Percentiles rank a stretch among this genome's conserved stretches.
Conservation (phyloP, 2,329 filamentous ascomycete genomes). For the Phialemoniopsis sp. region DNA sequence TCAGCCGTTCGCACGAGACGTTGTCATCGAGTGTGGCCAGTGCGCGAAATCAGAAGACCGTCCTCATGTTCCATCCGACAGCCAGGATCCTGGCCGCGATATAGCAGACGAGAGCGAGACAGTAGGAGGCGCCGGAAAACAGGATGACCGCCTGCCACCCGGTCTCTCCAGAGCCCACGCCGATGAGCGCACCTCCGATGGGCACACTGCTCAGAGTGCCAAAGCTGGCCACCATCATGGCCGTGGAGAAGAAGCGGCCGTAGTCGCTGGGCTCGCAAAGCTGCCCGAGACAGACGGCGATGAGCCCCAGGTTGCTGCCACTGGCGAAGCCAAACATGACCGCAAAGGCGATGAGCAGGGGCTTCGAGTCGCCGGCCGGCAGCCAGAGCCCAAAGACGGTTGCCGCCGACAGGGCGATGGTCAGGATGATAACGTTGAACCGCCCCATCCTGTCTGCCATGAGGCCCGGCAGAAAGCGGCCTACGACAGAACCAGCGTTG, state of each 20-base stretch:
- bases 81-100: conserved; percentile 24
- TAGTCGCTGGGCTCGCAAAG: conserved; percentile 71
- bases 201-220: conserved; percentile 51
- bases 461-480: conserved; percentile 71
- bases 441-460: conserved; percentile 73
- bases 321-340: conserved; percentile 75
- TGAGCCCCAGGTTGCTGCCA: conserved; percentile 73
- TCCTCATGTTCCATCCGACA: conserved; percentile 25
- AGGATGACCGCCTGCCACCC: conserved; percentile 32
- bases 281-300: conserved; percentile 79
- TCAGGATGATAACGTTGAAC: conserved; percentile 75
- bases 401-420: conserved; percentile 52
- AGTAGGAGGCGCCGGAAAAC: conserved; percentile 31
- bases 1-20: no score
- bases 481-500: conserved; percentile 74
- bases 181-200: conserved; percentile 34
- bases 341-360: conserved; percentile 62
- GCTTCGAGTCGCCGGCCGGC: conserved; percentile 46
- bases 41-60: conserved; percentile 20
- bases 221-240: conserved; percentile 74
- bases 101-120: conserved; percentile 25
- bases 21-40: no score
- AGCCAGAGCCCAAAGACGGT: conserved; percentile 68
- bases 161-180: conserved; percentile 16
- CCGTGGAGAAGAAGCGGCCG: conserved; percentile 65